Evolutionary conservation across 805 yeast species (phyloP), one percentile per base, ranked within the genome.

Genomic region (Candida manassasensis): DNA sequence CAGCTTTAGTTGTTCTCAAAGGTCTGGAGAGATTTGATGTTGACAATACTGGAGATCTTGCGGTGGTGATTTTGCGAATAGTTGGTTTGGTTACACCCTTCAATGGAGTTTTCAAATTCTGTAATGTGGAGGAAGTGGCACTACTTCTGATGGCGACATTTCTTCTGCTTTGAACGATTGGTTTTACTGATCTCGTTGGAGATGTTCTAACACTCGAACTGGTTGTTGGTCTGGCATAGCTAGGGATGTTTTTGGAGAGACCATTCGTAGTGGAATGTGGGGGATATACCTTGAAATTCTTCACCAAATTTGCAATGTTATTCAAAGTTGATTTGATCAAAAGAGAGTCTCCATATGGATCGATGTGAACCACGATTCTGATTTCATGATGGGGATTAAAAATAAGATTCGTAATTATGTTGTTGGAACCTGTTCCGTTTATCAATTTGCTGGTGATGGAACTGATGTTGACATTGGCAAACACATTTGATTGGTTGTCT

Each of bases 161-260:
- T 21, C 22, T 21, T 21, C 9, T 21, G 27, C 7, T 24, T n/a
- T 24, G 27, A 8, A 24, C 12, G 12, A n/a, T 5, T 14, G 11
- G 21, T 22, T 6, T 18, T 4, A 44, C 44, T 17, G 42, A 36
- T 13, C 32, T 25, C 21, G 37, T 34, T 7, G 36, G 32, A 3
- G 22, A 34, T 19, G 15, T 22, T 34, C 28, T 27, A 19, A 18
- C 27, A 11, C 32, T 26, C 2, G 63, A 62, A 3, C 61, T 39
- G 4, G 42, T 38, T 0, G 67, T 61, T 4, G 68, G 63, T 34
- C 49, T 49, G 7, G 67, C 63, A 32, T 62, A 62, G 39, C 45
- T 43, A 7, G 64, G 64, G 10, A 49, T 26, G 34, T 29, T 9
- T 6, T 17, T 4, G 8, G 12, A 29, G 17, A 18, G 12, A 7